Evolutionary conservation across 2,329 filamentous ascomycete genomes (phyloP), one percentile per base, ranked within the genome.

Genomic region (Aspergillus neotritici): DNA sequence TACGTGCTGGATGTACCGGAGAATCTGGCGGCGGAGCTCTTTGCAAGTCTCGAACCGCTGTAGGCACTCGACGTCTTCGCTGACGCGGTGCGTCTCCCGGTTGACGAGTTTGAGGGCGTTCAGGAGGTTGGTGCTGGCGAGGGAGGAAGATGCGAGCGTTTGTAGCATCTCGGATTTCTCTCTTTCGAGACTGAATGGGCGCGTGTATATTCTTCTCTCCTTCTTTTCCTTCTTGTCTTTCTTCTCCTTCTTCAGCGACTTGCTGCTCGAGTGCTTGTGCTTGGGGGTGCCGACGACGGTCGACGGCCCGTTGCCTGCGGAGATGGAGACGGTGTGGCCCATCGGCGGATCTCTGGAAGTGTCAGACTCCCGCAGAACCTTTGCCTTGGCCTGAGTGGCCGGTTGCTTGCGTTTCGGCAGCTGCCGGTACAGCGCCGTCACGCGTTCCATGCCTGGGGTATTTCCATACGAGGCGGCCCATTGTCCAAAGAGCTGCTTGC

Each of bases 91-190:
- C 37, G 73, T 78, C 63, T 97, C 93, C 47, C 93, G 83, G 63
- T 97, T 96, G 68, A 96, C 90, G 41, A 85, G 82, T 63, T 93
- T 89, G 31, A 98, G 74, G 1, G 84, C 80, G 60, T 98, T 97
- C 60, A 84, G 76, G 31, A 98, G 74, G 61, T 94, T 95, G 0
- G 87, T 96, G n/a, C 88, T 84, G 3, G 89, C 87, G 31, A 97
- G 86, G 1, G 87, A 90, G 0, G 90, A 82, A 36, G 91, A 87
- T 3, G 91, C 93, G 50, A 98, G 89, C n/a, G 84, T 80, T 49
- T 84, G 80, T 52, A 95, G 84, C 72, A 98, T 89, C 47, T 85
- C 77, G 1, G 86, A 86, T 64, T 91, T 91, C 65, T 97, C 93
- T 31, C 81, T 84, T 55, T 94, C 87, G 0, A 97, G 74, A 60